Conservation (phyloP, 495 filamentous ascomycete genomes). For the Penicillium robsamsonii region DNA sequence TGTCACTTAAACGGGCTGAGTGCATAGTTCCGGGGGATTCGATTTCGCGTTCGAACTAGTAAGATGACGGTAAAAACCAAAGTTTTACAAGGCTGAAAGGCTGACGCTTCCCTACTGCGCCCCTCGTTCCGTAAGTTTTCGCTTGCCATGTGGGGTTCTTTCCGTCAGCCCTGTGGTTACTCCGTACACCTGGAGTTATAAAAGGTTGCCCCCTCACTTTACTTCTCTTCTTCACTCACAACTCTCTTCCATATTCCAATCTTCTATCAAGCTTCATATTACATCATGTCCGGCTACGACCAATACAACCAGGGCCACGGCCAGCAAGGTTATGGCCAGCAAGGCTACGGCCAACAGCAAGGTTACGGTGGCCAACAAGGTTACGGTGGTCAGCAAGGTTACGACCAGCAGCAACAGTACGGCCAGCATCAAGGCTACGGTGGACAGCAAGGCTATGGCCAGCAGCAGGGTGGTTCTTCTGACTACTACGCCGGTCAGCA, state of each 20-base stretch:
- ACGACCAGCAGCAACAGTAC: constrained; percentile 26
- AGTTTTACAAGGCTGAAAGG: constrained; percentile 4
- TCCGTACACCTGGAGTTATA: constrained; percentile 17
- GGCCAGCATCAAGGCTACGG: constrained; percentile 26
- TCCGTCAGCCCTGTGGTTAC: constrained; percentile 30
- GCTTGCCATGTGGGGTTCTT: constrained; percentile 24
- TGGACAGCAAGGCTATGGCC: constrained; percentile 26
- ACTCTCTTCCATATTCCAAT: background rate
- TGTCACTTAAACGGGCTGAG: background rate
- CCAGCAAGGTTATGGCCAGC: constrained; percentile 25
- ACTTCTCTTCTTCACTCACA: constrained; percentile 17
- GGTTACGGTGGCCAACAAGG: constrained; percentile 12
- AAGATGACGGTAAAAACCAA: background rate
- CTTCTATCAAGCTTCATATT: constrained; percentile 1
- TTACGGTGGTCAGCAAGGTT: constrained; percentile 22
- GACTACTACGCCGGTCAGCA: constrained; percentile 38
- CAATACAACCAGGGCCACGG: constrained; percentile 35
- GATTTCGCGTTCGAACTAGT: background rate
- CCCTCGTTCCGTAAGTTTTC: constrained; percentile 21
- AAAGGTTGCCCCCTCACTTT: constrained; percentile 18
- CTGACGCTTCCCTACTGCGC: constrained; percentile 12
- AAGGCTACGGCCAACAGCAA: constrained; percentile 31
- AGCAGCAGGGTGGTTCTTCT: constrained; percentile 19
- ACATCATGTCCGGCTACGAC: constrained; percentile 46
- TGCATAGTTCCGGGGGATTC: background rate